Base-by-base conservation (phyloP, 139 green algal genomes). In the Micromonas pusilla region DNA sequence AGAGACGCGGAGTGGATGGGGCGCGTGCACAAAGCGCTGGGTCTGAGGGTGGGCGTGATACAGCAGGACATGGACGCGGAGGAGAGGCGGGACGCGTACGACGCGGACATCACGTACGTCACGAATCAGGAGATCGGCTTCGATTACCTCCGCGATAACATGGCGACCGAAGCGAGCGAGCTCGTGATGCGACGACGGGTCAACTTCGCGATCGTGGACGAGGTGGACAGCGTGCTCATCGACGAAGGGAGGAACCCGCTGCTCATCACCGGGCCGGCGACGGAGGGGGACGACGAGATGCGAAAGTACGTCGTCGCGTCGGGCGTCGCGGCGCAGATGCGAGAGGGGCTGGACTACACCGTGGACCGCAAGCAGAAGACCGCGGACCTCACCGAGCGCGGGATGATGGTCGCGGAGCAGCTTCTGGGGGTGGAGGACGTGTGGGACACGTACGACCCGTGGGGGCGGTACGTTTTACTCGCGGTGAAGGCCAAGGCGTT, bases 401-500 rank as follows among this genome's bases (percentile, higher is more conserved):
- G 95, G 2, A 98, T 98, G 76, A 92, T 97, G 84, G 92, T 91
- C 20, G 94, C 95, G 21, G 95, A 99, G 84, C 89, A 96, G 16
- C 86, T 97, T 53, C 87, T 99, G n/a, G 30, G 70, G 70, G 88
- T 95, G 53, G 31, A 76, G 0, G 95, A 98, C 83, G 86, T 98
- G 76, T 98, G 98, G 84, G 93, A 98, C 82, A 91, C 95, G 13
- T 83, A 88, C 21, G 90, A 94, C 70, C 94, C 97, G 87, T 98
- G 94, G 94, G 93, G 92, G 16, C 91, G 86, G 33, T 98, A 93
- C 86, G 72, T 99, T 52, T 90, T 97, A 82, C 97, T 98, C 82
- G 95, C 93, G 21, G 71, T 99, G 73, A 99, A 99, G 88, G 93
- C 95, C 63, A 98, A 98, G 88, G 95, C 99, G 83, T 86, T 99